Percentiles rank a stretch among this genome's conserved stretches.
Conservation (phyloP, 768 basidiomycete species). For the Termitomyces sp. region DNA sequence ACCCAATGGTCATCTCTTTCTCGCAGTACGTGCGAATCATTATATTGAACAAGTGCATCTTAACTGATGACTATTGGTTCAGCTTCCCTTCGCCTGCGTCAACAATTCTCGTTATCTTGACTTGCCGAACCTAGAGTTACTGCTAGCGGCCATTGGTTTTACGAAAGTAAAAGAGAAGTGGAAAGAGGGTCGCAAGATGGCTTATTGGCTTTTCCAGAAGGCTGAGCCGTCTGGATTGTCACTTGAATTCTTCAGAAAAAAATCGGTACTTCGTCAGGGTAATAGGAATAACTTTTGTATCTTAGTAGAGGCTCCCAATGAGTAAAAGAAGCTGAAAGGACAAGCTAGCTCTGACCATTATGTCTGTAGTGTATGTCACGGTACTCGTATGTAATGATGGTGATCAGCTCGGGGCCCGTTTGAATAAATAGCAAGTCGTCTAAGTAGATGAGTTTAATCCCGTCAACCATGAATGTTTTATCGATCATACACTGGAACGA, state of each 20-base stretch:
- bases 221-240: neutral
- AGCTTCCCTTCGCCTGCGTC: conserved; percentile 86
- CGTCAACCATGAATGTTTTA: conserved; percentile 16
- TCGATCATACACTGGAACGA: conserved; percentile 73
- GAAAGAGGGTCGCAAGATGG: conserved; percentile 76
- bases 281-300: conserved; percentile 80
- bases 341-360: too few species aligned
- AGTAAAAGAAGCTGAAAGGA: neutral
- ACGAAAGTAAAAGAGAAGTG: conserved; percentile 50
- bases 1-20: conserved; percentile 56
- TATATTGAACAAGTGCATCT: neutral
- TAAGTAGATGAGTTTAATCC: too few species aligned
- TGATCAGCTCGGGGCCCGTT: too few species aligned
- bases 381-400: too few species aligned
- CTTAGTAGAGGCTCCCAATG: conserved; percentile 11
- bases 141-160: conserved; percentile 68
- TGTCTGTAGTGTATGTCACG: too few species aligned
- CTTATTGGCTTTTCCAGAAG: conserved; percentile 79
- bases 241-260: conserved; percentile 39
- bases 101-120: conserved; percentile 82
- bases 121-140: conserved; percentile 43
- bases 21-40: conserved; percentile 46
- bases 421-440: too few species aligned
- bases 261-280: conserved; percentile 56
- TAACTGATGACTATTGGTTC: neutral